phyloP scores from a whole-genome alignment of 2,329 filamentous ascomycete genomes.

The Annulohypoxylon truncatum region DNA sequence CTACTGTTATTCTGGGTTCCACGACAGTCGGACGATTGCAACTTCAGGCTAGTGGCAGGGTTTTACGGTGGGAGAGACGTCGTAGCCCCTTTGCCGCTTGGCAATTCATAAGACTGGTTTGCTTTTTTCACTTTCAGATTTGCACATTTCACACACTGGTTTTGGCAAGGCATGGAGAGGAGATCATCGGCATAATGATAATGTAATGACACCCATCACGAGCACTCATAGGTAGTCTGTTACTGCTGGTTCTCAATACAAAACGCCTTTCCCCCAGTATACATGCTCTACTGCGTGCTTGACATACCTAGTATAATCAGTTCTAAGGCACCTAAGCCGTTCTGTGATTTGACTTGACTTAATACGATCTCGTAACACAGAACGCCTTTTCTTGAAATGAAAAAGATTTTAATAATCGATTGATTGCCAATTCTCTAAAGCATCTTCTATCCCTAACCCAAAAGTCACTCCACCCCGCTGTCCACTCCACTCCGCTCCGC shows the following conservation, averaged over 20 bases:
- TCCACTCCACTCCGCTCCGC: no score
- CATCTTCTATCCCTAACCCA: conserved; percentile 22
- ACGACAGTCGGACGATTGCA: conserved; percentile 59
- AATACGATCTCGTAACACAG: background rate
- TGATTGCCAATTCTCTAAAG: conserved; percentile 23
- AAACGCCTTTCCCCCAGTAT: conserved; percentile 25
- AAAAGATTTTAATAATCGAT: conserved; percentile 5
- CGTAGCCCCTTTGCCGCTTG: conserved; percentile 53
- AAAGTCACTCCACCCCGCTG: conserved; percentile 13
- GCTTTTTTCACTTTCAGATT: background rate
- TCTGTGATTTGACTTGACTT: background rate
- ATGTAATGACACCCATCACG: conserved; percentile 18
- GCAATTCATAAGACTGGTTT: conserved; percentile 8
- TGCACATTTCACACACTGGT: background rate
- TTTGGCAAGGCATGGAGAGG: conserved; percentile 2
- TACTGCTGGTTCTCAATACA: conserved; percentile 23
- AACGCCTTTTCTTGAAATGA: background rate
- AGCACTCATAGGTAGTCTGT: conserved; percentile 12
- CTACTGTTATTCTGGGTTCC: conserved; percentile 48
- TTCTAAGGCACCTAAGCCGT: background rate
- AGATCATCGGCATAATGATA: conserved; percentile 22
- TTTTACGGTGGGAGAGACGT: conserved; percentile 72
- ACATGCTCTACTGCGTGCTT: background rate
- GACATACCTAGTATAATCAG: background rate
- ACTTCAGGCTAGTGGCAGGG: conserved; percentile 40